Evolutionary conservation across 768 basidiomycete species (phyloP).

Genomic region (Paxillus involutus): DNA sequence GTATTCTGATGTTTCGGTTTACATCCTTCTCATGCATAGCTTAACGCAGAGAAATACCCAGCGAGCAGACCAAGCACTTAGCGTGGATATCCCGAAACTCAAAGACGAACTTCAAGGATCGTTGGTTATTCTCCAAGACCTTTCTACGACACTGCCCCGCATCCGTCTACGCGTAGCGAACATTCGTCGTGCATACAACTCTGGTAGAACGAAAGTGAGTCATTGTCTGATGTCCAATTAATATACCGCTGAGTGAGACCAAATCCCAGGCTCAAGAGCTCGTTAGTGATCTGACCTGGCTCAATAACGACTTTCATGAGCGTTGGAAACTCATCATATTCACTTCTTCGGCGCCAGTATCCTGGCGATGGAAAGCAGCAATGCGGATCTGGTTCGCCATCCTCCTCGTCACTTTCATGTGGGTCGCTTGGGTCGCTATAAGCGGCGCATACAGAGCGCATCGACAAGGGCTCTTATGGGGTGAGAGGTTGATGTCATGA

Average conservation of each 20-base stretch:
- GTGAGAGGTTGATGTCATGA: slow-evolving; percentile 74
- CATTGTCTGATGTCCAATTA: background rate
- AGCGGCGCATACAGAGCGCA: slow-evolving; percentile 73
- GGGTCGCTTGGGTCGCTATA: slow-evolving; percentile 59
- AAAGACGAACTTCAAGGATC: slow-evolving; percentile 61
- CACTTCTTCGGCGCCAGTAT: slow-evolving; percentile 69
- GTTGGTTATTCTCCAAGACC: slow-evolving; percentile 52
- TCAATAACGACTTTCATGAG: slow-evolving; percentile 77
- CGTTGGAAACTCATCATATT: slow-evolving; percentile 76
- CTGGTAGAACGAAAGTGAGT: slow-evolving; percentile 64
- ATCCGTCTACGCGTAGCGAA: slow-evolving; percentile 61
- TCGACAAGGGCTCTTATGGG: slow-evolving; percentile 75
- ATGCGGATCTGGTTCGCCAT: slow-evolving; percentile 62
- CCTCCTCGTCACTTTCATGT: slow-evolving; percentile 56
- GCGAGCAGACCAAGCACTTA: slow-evolving; percentile 58
- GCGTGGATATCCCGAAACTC: slow-evolving; percentile 62
- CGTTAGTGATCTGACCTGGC: slow-evolving; percentile 66
- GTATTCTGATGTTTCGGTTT: background rate
- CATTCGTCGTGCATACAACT: slow-evolving; percentile 67
- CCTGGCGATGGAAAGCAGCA: slow-evolving; percentile 64
- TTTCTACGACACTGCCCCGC: slow-evolving; percentile 58
- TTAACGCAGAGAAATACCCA: slow-evolving; percentile 51
- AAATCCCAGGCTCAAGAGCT: slow-evolving; percentile 57
- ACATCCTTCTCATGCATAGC: background rate
- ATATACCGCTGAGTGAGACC: background rate